Evolutionary conservation across 768 basidiomycete genomes (phyloP), one percentile per base, ranked within the genome.

Genomic region (Hypholoma sublateritium): DNA sequence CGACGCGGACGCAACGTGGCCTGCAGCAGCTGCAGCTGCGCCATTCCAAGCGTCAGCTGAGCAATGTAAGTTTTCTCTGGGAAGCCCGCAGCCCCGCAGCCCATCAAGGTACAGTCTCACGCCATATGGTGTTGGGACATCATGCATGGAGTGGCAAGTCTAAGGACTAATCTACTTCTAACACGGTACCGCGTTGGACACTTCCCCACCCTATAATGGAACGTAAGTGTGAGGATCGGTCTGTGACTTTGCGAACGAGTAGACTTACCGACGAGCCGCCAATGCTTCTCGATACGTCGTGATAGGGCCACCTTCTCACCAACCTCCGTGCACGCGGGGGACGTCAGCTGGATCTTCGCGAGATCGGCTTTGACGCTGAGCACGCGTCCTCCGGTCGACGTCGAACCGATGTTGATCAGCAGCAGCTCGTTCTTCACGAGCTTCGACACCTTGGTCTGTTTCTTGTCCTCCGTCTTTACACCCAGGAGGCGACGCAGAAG

Each of bases 401-500:
- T 98, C 19, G 94, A 96, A 17, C 96, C 95, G 56, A 99, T 98
- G 77, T 98, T 98, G 80, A 99, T 95, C 59, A 98, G 83, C 2
- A 98, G 75, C 2, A 95, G 81, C 74, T 97, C 95, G 72, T 89
- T 89, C 75, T 96, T 96, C 57, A 85, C 81, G 44, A 97, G 82
- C 72, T 97, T 97, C 52, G 91, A 80, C 21, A 93, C 92, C 74
- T 95, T 99, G 19, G 97, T 97, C 71, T 95, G 93, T 72, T 98
- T 99, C 79, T 95, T 97, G 77, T 98, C 97, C 73, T 98, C 96
- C 21, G 95, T 94, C 73, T 95, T 95, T 60, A 99, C 97, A 70
- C 97, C 96, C n/a, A 98, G 84, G 53, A 98, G 77, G 58, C 97
- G 87, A 58, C 97, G 91, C 34, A 99, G 88, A 32, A 98, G 78